phyloP scores from a whole-genome alignment of 352 stramenopile genomes.

The Globisporangium canariense region DNA sequence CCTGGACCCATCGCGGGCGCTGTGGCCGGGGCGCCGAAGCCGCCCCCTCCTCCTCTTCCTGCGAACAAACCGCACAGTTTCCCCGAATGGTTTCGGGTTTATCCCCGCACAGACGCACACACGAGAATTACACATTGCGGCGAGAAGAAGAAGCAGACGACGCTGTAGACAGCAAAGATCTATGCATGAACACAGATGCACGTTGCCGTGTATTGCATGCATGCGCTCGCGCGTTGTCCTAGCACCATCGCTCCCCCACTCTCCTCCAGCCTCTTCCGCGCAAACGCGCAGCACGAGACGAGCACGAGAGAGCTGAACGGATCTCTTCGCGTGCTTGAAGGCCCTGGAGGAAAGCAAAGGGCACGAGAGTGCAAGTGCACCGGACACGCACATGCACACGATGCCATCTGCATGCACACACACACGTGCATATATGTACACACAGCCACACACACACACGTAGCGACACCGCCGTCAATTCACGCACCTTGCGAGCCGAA shows the following conservation, averaged over 20 bases:
- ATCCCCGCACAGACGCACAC: neutral
- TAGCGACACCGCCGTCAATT: neutral
- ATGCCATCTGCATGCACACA: neutral
- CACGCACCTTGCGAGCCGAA: slow-evolving; percentile 24
- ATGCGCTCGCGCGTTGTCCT: neutral
- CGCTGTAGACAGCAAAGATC: neutral
- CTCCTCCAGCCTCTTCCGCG: no score
- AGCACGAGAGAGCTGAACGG: neutral
- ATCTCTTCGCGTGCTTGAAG: neutral
- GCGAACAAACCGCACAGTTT: neutral
- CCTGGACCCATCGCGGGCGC: slow-evolving; percentile 3
- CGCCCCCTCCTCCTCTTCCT: slow-evolving; percentile 1
- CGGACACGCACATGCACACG: no score
- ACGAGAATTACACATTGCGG: neutral
- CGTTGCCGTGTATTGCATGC: neutral
- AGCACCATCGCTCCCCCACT: neutral
- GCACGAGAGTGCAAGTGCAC: neutral
- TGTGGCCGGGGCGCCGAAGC: slow-evolving; percentile 5
- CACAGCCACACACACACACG: neutral
- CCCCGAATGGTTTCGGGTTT: neutral
- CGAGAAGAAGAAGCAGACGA: neutral
- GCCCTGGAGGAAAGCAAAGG: neutral
- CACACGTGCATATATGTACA: neutral
- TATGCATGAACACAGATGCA: no score
- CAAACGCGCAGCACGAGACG: no score